Conservation (phyloP, 352 stramenopile species). For the Phytopythium sindhum region DNA sequence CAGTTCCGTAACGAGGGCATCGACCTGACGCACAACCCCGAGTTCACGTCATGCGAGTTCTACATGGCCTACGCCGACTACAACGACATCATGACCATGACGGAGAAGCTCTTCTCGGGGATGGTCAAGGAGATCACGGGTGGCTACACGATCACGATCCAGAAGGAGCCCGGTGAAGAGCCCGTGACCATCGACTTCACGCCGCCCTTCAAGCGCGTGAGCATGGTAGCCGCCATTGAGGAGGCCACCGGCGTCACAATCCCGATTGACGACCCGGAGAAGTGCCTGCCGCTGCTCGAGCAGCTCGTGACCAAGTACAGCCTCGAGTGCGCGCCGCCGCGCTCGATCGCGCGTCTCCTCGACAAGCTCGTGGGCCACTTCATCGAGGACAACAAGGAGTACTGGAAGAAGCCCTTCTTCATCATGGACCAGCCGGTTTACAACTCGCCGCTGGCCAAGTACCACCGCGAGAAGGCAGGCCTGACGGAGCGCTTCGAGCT, state of each 20-base stretch:
- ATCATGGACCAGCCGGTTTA: constrained; percentile 99
- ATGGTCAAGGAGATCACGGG: constrained; percentile 91
- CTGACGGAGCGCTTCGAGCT: constrained; percentile 99
- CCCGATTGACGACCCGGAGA: constrained; percentile 68
- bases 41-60: constrained; percentile 99
- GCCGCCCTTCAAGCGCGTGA: constrained; percentile 94
- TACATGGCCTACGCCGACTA: constrained; percentile 99
- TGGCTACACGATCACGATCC: constrained; percentile 87
- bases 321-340: constrained; percentile 64
- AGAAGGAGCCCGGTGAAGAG: constrained; percentile 72
- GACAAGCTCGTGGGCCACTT: constrained; percentile 89
- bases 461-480: constrained; percentile 89
- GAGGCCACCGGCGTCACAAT: constrained; percentile 65
- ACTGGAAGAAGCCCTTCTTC: constrained; percentile 96
- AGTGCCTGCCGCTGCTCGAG: constrained; percentile 59
- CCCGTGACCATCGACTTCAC: constrained; percentile 91
- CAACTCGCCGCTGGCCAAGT: constrained; percentile 97
- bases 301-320: constrained; percentile 66
- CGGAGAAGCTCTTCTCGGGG: constrained; percentile 91
- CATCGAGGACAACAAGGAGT: constrained; percentile 83
- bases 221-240: constrained; percentile 86
- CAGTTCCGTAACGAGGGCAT: constrained; percentile 99
- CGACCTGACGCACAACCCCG: constrained; percentile 97
- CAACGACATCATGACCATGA: constrained; percentile 97
- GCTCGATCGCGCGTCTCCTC: constrained; percentile 73